phyloP scores from a whole-genome alignment of 2,329 filamentous ascomycete genomes.

The Rachicladosporium sp. region DNA sequence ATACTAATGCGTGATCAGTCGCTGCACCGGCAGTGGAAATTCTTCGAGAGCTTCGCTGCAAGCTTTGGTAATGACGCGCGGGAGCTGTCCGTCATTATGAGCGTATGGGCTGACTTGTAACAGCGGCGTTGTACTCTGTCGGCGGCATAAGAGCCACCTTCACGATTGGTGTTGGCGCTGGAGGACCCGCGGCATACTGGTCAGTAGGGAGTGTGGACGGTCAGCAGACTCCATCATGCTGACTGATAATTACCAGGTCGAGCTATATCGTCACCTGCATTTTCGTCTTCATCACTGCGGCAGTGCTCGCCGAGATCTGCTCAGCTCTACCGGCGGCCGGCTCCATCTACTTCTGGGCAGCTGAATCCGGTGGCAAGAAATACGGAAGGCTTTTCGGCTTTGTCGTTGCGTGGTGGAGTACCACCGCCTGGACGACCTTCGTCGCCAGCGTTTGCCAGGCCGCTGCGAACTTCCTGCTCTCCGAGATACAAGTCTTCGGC shows the following conservation, averaged over 20 bases:
- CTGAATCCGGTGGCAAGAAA: constrained; percentile 43
- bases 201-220: no score
- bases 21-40: constrained; percentile 44
- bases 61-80: constrained; percentile 41
- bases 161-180: constrained; percentile 49
- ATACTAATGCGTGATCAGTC: constrained; percentile 28
- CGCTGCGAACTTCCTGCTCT: constrained; percentile 28
- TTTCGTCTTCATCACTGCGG: constrained; percentile 49
- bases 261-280: constrained; percentile 48
- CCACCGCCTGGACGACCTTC: constrained; percentile 47
- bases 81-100: no score
- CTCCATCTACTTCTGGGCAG: constrained; percentile 51
- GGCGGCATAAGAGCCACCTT: constrained; percentile 47
- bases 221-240: not conserved
- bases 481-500: constrained; percentile 45
- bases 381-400: constrained; percentile 47
- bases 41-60: constrained; percentile 48
- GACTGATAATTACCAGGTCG: constrained; percentile 27
- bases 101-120: constrained; percentile 5
- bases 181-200: constrained; percentile 50
- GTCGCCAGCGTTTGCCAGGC: constrained; percentile 24
- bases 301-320: constrained; percentile 49
- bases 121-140: constrained; percentile 49
- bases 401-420: constrained; percentile 53
- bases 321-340: constrained; percentile 47